Conservation (phyloP, 2,329 filamentous ascomycete species). For the Cadophora gregata region DNA sequence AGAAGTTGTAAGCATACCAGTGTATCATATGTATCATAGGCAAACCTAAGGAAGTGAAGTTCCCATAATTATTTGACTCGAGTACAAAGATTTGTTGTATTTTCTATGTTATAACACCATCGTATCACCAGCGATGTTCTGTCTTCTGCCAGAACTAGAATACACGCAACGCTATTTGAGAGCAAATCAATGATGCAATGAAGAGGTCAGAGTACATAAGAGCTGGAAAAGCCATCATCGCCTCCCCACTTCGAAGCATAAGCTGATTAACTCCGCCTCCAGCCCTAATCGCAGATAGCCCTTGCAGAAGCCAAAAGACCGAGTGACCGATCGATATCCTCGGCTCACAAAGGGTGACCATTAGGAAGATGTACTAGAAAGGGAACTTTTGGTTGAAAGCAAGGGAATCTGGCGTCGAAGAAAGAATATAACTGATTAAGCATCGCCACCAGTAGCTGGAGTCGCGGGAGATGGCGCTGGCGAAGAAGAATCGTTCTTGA, state of each 20-base stretch:
- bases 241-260: conserved; percentile 42
- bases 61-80: conserved; percentile 17
- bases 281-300: conserved; percentile 42
- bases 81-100: conserved; percentile 40
- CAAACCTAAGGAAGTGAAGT: not conserved
- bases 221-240: conserved; percentile 45
- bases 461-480: conserved; percentile 57
- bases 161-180: conserved; percentile 46
- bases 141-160: conserved; percentile 43
- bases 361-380: conserved; percentile 43
- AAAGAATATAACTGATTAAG: conserved; percentile 33
- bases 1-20: conserved; percentile 29
- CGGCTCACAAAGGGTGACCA: conserved; percentile 40
- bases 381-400: conserved; percentile 41
- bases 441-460: conserved; percentile 48
- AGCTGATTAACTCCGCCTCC: conserved; percentile 45
- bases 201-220: conserved; percentile 44
- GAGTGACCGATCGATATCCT: conserved; percentile 39
- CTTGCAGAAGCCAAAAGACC: conserved; percentile 38
- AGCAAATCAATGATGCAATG: conserved; percentile 41
- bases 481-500: conserved; percentile 58
- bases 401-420: conserved; percentile 37
- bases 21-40: conserved; percentile 25
- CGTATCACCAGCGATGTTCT: conserved; percentile 34
- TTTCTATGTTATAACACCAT: conserved; percentile 41